Evolutionary conservation across 1,284 basidiomycete genomes (phyloP).

Genomic region (Cystobasidium sp.): DNA sequence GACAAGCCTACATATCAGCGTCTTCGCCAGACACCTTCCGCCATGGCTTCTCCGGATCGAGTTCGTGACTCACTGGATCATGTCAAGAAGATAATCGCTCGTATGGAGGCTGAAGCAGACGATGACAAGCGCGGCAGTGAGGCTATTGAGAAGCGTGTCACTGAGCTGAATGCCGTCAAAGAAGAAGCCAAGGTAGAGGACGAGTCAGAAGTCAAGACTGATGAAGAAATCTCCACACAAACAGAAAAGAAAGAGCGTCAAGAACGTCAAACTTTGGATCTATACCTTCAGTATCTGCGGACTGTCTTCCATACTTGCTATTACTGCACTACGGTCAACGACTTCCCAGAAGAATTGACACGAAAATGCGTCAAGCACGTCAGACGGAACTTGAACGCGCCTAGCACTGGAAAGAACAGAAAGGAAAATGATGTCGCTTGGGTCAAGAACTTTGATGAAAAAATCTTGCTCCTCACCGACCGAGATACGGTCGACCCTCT

Average conservation of each 20-base stretch:
- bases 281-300: constrained; percentile 82
- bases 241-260: constrained; percentile 24
- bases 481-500: constrained; percentile 76
- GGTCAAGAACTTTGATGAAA: constrained; percentile 83
- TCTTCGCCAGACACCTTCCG: constrained; percentile 76
- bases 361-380: constrained; percentile 90
- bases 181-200: constrained; percentile 10
- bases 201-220: neutral
- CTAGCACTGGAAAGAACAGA: constrained; percentile 20
- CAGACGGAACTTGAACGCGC: constrained; percentile 61
- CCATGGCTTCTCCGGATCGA: constrained; percentile 75
- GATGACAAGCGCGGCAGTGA: constrained; percentile 52
- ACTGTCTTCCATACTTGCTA: constrained; percentile 87
- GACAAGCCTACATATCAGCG: constrained; percentile 75
- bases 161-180: constrained; percentile 49
- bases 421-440: constrained; percentile 71
- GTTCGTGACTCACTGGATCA: constrained; percentile 76
- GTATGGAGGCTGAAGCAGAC: constrained; percentile 46
- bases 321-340: constrained; percentile 87
- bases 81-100: constrained; percentile 68
- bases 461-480: constrained; percentile 74
- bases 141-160: constrained; percentile 55
- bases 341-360: constrained; percentile 90
- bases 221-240: neutral
- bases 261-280: constrained; percentile 63